A percentile compares a stretch with the other conserved stretches of the same genome.
These are phyloP conservation scores for Leishmania gerbilli DNA, from an alignment of 208 protist species.

Conservation along the genomic window DNA sequence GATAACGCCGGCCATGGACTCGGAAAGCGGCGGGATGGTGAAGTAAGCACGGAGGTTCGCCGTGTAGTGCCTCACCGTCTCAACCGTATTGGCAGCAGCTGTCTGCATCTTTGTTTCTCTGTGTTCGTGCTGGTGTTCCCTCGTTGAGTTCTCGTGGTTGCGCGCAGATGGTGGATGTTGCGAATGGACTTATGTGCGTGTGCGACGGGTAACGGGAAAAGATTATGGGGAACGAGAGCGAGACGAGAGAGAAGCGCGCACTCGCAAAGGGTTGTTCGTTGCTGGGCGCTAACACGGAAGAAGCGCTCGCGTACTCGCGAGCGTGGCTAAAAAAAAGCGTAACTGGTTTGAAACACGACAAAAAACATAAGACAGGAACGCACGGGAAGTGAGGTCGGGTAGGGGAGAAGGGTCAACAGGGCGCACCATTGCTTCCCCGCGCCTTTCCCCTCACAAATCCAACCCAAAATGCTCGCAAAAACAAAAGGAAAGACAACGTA, in stretches of 20 bases:
- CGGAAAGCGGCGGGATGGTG: constrained; percentile 30
- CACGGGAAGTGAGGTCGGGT: no score
- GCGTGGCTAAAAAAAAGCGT: neutral
- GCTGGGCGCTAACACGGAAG: neutral
- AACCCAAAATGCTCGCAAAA: neutral
- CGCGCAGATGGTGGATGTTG: neutral
- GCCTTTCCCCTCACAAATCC: neutral
- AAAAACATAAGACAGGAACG: neutral
- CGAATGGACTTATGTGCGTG: neutral
- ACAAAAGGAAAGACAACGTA: neutral
- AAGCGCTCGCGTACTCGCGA: neutral
- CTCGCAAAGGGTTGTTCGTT: neutral
- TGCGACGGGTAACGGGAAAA: neutral
- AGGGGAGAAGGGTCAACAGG: no score
- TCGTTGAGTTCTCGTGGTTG: neutral
- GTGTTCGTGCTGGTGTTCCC: neutral
- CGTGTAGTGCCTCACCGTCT: constrained; percentile 21
- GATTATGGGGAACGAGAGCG: neutral
- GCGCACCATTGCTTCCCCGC: no score
- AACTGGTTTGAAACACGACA: neutral
- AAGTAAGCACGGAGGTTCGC: constrained; percentile 16
- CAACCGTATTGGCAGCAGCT: neutral
- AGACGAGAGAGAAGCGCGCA: neutral
- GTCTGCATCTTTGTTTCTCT: neutral
- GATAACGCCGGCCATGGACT: constrained; percentile 62